Evolutionary conservation across 2,329 filamentous ascomycete species (phyloP), one percentile per base, ranked within the genome.

Genomic region (Dothidotthia symphoricarpi): DNA sequence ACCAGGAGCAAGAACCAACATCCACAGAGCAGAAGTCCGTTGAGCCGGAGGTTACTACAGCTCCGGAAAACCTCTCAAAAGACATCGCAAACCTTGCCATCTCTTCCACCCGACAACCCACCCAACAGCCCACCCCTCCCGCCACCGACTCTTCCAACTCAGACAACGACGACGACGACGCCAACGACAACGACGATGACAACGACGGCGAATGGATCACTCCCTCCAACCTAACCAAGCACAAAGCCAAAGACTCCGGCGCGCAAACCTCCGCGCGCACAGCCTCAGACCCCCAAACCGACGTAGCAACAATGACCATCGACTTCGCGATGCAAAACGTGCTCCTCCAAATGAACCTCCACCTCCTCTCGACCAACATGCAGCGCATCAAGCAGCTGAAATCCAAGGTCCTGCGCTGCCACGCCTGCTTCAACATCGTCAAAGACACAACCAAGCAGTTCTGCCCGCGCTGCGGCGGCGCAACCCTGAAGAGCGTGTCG

Each of bases 311-410:
- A 29, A 84, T 97, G 61, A 97, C 93, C 1, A 89, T 86, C 39
- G 93, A 98, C 73, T 97, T 87, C 69, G 91, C 93, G 38, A 95
- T 98, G 88, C 91, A 97, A 71, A 97, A 97, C 64, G 89, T 97
- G 6, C 80, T 93, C 2, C 77, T 98, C 4, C 88, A 94, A 54
- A 94, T 97, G 74, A 95, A 96, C 70, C 80, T 98, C 32, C 88
- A 93, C 63, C 80, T 96, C 9, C 77, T 96, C 41, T 89, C 90
- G 0, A 79, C 87, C 0, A 78, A 81, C 12, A 75, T 97, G 44
- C 78, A 86, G 47, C 82, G 89, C 56, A 88, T 98, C 63, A 85
- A 82, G 25, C 82, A 86, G 43, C 78, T 97, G 49, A 91, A 89
- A 66, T 91, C 86, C 10, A 95, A 88, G 76, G 82, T 96, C 3